Conservation (phyloP, 805 yeast genomes). For the Metschnikowia continentalis region DNA sequence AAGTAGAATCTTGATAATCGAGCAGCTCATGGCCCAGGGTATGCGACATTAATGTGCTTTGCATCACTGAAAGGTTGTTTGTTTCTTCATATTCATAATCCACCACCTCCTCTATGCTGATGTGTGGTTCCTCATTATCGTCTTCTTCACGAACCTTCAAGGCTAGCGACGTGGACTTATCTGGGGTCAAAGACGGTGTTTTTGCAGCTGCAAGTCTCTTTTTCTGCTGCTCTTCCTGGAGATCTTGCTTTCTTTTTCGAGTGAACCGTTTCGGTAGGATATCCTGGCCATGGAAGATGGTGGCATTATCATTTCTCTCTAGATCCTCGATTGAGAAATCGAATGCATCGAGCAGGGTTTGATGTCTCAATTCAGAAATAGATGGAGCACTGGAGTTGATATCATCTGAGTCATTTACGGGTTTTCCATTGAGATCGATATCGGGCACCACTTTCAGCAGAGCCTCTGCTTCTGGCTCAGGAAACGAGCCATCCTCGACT, state of each 20-base stretch:
- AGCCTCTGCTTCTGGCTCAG: not conserved
- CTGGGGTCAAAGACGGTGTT: not conserved
- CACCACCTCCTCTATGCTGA: not conserved
- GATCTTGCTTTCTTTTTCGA: conserved; percentile 6
- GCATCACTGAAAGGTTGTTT: not conserved
- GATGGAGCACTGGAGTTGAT: not conserved
- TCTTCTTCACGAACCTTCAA: conserved; percentile 3
- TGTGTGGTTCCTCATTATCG: not conserved
- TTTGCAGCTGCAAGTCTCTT: not conserved
- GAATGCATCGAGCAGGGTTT: conserved; percentile 9
- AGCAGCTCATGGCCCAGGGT: not conserved
- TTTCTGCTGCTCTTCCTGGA: not conserved
- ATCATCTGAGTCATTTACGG: not conserved
- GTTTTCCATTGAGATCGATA: not conserved
- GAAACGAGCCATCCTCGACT: not conserved
- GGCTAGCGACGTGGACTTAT: conserved; percentile 6
- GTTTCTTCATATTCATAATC: not conserved
- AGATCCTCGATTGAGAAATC: conserved; percentile 18
- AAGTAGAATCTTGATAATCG: conserved; percentile 8
- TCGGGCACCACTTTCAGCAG: not conserved
- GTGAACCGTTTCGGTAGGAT: conserved; percentile 7
- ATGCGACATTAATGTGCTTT: not conserved
- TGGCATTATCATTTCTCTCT: conserved; percentile 7
- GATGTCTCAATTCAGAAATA: not conserved
- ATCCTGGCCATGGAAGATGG: conserved; percentile 8